Conservation (phyloP, 2,329 filamentous ascomycete genomes). For the Apiospora rasikravindrae region DNA sequence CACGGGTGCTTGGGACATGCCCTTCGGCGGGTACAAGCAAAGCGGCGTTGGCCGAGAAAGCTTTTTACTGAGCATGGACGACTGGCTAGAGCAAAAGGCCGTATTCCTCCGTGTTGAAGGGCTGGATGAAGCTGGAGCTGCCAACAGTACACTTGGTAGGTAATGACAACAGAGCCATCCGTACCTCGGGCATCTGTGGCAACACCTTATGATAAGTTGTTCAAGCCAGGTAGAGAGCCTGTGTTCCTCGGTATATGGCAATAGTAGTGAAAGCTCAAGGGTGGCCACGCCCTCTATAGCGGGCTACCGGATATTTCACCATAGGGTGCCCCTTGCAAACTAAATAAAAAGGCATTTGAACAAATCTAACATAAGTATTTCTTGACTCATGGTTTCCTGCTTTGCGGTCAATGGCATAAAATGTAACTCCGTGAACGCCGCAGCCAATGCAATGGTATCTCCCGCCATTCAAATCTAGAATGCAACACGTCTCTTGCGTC, state of each 20-base stretch:
- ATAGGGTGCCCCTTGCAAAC: neutral
- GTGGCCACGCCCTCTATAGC: neutral
- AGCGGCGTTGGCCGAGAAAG: constrained; percentile 46
- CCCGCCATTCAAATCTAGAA: constrained; percentile 58
- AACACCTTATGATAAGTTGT: too few relatives aligned
- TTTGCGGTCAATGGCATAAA: neutral
- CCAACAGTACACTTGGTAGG: constrained; percentile 22
- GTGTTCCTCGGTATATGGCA: neutral
- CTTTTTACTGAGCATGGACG: constrained; percentile 42
- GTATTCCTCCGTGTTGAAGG: constrained; percentile 33
- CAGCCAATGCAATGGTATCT: constrained; percentile 31
- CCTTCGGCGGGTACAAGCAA: constrained; percentile 50
- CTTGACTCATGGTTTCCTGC: neutral
- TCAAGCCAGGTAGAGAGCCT: neutral
- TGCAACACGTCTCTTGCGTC: constrained; percentile 78
- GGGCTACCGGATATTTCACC: neutral
- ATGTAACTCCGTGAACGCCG: constrained; percentile 16
- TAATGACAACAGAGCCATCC: constrained; percentile 16
- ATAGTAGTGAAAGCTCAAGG: neutral
- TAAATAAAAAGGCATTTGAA: neutral
- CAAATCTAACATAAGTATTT: neutral
- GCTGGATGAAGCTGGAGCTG: neutral
- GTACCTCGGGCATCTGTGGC: neutral
- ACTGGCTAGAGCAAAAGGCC: constrained; percentile 41
- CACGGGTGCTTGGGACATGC: constrained; percentile 42